Evolutionary conservation across 495 filamentous ascomycete species (phyloP), one percentile per base, ranked within the genome.

Genomic region (Tuber melanosporum): DNA sequence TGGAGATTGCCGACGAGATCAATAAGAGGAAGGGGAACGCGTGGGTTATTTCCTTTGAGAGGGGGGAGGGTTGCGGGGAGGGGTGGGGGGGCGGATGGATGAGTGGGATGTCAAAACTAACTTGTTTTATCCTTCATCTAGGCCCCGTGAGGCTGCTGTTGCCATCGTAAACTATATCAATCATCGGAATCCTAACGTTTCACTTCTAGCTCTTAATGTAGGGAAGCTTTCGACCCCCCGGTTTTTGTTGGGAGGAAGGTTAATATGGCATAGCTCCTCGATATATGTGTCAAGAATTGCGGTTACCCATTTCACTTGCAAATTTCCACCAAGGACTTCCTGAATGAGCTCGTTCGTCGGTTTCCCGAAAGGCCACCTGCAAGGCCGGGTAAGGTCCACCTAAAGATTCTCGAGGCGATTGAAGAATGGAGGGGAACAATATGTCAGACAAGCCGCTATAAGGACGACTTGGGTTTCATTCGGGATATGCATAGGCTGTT

Each of bases 221-320:
- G 49, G 83, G 70, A 22, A 66, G 42, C n/a, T 45, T 70, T 15
- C n/a, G n/a, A 5, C 7, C 9, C 49, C 22, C 44, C 41, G 57
- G 32, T 42, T 22, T 12, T 46, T 39, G 26, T 44, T 74, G 52
- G 47, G 43, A 74, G 71, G 70, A 32, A 75, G 72, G 70, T 46
- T 75, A 39, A 75, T 74, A 69, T 84, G 22, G 39, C 47, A 39
- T 86, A 91, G 89, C 90, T 99, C 73, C 91, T 99, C 83, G 95
- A 99, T 83, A 98, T 98, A 71, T 98, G 94, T 85, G 95, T 98
- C 84, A 99, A 99, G 86, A 99, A 99, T 85, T 99, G 95, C 90
- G 95, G 95, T 81, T 99, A 99, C 85, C 94, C 96, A 26, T 99
- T 99, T 85, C 95, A 99, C 78, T 91, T 99, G 57, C 95, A 99